These are phyloP conservation scores for Citrus australasica DNA, from an alignment of 345 rosid species.

Conservation along the genomic window DNA sequence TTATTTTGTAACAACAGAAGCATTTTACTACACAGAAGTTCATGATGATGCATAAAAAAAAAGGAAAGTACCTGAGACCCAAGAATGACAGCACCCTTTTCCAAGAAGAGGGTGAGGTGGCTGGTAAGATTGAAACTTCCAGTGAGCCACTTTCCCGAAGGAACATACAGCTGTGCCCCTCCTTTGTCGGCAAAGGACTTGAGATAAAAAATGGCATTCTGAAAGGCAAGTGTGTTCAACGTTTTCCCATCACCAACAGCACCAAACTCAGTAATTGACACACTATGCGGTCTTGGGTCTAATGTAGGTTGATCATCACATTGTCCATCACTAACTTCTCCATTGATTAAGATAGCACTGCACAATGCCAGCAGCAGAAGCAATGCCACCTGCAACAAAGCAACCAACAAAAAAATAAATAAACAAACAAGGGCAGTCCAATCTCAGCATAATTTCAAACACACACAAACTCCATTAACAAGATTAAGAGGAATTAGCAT, in stretches of 20 bases:
- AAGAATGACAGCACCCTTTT: slow-evolving; percentile 82
- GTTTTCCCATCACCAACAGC: slow-evolving; percentile 90
- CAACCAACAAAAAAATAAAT: not conserved
- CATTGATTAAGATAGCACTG: slow-evolving; percentile 34
- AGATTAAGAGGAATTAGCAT: not conserved
- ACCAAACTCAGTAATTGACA: slow-evolving; percentile 86
- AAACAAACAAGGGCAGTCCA: not conserved
- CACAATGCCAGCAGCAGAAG: slow-evolving; percentile 80
- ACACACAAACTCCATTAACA: slow-evolving; percentile 1
- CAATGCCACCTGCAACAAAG: slow-evolving; percentile 58
- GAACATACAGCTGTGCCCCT: slow-evolving; percentile 95
- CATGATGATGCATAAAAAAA: not conserved
- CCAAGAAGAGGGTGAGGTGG: slow-evolving; percentile 93
- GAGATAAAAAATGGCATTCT: slow-evolving; percentile 88
- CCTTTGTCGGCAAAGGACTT: slow-evolving; percentile 97
- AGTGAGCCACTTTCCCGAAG: slow-evolving; percentile 84
- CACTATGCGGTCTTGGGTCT: slow-evolving; percentile 82
- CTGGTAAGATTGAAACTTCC: slow-evolving; percentile 96
- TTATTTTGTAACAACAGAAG: not conserved
- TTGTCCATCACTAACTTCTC: slow-evolving; percentile 32
- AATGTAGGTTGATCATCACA: slow-evolving; percentile 50
- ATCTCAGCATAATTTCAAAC: not conserved
- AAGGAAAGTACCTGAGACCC: slow-evolving; percentile 68
- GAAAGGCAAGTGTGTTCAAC: slow-evolving; percentile 80
- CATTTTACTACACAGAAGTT: not conserved